phyloP scores from a whole-genome alignment of 2,329 filamentous ascomycete species.

The Drechslerella coelobrocha region DNA sequence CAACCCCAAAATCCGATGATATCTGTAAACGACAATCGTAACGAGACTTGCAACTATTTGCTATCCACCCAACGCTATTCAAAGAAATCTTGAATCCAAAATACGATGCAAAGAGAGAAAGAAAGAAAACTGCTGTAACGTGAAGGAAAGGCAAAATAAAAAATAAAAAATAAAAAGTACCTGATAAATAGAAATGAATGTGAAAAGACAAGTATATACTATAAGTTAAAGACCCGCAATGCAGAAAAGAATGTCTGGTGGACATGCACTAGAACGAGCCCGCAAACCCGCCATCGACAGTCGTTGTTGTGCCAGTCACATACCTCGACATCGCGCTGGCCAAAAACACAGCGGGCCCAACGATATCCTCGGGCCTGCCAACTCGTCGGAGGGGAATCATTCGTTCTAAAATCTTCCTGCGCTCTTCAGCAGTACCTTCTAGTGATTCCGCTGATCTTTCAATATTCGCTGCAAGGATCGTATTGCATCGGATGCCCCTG shows the following conservation, averaged over 20 bases:
- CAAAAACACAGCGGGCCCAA: constrained; percentile 78
- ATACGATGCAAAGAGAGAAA: constrained; percentile 10
- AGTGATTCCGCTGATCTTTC: constrained; percentile 36
- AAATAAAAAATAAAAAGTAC: constrained; percentile 9
- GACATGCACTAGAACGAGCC: constrained; percentile 26
- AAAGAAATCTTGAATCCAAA: constrained; percentile 23
- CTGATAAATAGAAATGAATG: neutral
- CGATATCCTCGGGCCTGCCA: constrained; percentile 77
- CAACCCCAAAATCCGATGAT: neutral
- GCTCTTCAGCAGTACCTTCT: constrained; percentile 46
- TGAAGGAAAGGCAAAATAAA: constrained; percentile 5
- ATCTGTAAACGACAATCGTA: neutral
- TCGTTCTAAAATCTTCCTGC: constrained; percentile 38
- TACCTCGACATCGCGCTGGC: constrained; percentile 71
- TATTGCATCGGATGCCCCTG: constrained; percentile 46
- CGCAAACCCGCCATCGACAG: constrained; percentile 54
- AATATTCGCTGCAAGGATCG: constrained; percentile 46
- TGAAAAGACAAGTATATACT: neutral
- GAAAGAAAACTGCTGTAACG: constrained; percentile 4
- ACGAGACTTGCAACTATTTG: neutral
- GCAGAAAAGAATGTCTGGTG: neutral
- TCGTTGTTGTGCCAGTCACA: constrained; percentile 54
- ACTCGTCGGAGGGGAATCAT: constrained; percentile 47
- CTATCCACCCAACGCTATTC: constrained; percentile 44
- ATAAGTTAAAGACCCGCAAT: neutral